Conservation (phyloP, 177 flowering plant species). For the Vitis hybrid region DNA sequence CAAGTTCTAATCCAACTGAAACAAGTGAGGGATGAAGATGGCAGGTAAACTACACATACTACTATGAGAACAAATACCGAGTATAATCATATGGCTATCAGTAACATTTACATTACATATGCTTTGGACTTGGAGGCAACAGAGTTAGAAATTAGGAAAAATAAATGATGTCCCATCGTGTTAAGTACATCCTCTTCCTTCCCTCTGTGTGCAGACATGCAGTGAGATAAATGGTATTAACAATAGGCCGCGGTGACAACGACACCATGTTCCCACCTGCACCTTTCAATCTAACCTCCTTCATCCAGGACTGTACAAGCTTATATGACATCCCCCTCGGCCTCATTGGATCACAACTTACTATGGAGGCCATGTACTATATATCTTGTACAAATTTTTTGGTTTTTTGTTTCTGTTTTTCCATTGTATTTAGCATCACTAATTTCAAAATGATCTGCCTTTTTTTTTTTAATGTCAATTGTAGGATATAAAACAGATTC, state of each 20-base stretch:
- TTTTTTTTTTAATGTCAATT: not conserved
- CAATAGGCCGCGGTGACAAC: conserved; percentile 4
- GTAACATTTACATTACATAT: no score
- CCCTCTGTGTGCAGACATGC: no score
- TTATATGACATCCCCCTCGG: conserved; percentile 26
- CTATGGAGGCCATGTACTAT: no score
- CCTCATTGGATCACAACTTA: conserved; percentile 39
- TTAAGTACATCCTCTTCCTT: no score
- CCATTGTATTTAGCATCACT: not conserved
- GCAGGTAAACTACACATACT: conserved; percentile 32
- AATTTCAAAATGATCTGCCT: not conserved
- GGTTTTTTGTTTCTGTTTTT: conserved; percentile 9
- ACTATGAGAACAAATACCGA: no score
- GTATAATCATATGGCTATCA: no score
- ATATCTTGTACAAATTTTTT: no score
- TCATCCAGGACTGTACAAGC: conserved; percentile 10
- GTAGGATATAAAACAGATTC: conserved; percentile 31
- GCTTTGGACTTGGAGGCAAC: no score
- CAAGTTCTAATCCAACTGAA: conserved; percentile 6
- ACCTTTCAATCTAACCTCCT: conserved; percentile 19
- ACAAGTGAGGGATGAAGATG: conserved; percentile 38
- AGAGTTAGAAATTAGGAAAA: no score
- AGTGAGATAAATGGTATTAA: no score
- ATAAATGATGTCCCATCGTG: no score
- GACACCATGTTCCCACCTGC: conserved; percentile 29